Conservation (phyloP, 2,329 filamentous ascomycete genomes). For the Fusarium sp. region DNA sequence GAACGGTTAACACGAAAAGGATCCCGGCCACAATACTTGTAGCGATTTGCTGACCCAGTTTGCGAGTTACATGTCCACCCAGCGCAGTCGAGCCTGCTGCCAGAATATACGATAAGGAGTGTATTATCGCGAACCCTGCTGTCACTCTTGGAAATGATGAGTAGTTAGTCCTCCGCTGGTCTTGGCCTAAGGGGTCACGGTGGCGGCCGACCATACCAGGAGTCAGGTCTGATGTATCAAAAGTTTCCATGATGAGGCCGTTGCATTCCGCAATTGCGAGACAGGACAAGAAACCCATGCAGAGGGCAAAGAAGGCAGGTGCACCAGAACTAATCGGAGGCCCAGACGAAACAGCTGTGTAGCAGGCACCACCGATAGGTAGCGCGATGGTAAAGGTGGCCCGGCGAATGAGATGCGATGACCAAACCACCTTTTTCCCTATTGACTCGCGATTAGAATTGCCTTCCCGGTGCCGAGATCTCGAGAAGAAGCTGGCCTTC, state of each 20-base stretch:
- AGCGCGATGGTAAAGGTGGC: constrained; percentile 75
- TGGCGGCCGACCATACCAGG: constrained; percentile 74
- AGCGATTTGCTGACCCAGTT: constrained; percentile 74
- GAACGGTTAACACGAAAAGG: constrained; percentile 72
- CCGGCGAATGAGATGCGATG: constrained; percentile 78
- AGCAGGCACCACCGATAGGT: constrained; percentile 75
- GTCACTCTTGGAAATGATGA: constrained; percentile 81
- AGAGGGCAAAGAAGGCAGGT: constrained; percentile 74
- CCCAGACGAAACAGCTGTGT: constrained; percentile 75
- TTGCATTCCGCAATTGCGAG: constrained; percentile 82
- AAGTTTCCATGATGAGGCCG: constrained; percentile 83
- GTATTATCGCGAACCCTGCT: constrained; percentile 78
- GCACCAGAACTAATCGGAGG: constrained; percentile 71
- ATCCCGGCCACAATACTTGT: constrained; percentile 78
- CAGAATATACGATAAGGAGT: constrained; percentile 76
- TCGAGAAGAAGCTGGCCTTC: constrained; percentile 77
- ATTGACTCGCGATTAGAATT: constrained; percentile 77
- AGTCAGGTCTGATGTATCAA: constrained; percentile 83
- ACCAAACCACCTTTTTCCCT: constrained; percentile 74
- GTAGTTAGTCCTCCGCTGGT: constrained; percentile 73
- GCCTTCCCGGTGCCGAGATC: constrained; percentile 70
- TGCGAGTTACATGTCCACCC: constrained; percentile 75
- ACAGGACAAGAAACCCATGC: constrained; percentile 78
- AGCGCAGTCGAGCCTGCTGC: constrained; percentile 77
- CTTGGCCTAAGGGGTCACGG: constrained; percentile 56